Percentiles rank a stretch among this genome's conserved stretches.
Conservation (phyloP, 768 basidiomycete genomes). For the Dioszegia aurantiaca region DNA sequence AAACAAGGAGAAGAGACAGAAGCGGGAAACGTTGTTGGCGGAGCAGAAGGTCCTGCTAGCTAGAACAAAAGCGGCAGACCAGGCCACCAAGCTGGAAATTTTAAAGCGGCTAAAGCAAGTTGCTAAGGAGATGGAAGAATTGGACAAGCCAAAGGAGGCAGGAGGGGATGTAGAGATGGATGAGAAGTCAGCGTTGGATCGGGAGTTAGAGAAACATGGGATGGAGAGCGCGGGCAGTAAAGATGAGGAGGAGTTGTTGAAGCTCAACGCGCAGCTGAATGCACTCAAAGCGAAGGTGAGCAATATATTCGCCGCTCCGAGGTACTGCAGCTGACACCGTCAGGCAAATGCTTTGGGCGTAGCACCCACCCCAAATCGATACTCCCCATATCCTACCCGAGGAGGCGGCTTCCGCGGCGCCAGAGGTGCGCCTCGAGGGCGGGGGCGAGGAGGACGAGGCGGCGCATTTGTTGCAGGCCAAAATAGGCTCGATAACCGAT, state of each 20-base stretch:
- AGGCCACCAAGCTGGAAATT: slow-evolving; percentile 72
- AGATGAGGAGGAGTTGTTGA: slow-evolving; percentile 44
- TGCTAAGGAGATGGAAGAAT: slow-evolving; percentile 70
- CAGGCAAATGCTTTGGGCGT: slow-evolving; percentile 57
- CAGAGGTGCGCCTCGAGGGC: slow-evolving; percentile 44
- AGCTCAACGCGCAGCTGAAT: slow-evolving; percentile 33
- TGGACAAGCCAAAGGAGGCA: slow-evolving; percentile 47
- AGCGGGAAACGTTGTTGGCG: slow-evolving; percentile 66
- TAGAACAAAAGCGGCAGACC: slow-evolving; percentile 62
- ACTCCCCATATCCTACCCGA: slow-evolving; percentile 52
- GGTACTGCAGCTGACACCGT: slow-evolving; percentile 60
- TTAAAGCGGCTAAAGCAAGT: slow-evolving; percentile 72
- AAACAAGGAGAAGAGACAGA: slow-evolving; percentile 56
- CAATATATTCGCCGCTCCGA: too few relatives aligned
- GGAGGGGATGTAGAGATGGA: slow-evolving; percentile 29
- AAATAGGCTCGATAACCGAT: slow-evolving; percentile 87
- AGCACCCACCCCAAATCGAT: slow-evolving; percentile 51
- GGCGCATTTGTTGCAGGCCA: slow-evolving; percentile 56
- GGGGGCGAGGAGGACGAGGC: slow-evolving; percentile 62
- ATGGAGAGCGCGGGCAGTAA: slow-evolving; percentile 54
- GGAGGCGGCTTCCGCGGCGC: slow-evolving; percentile 57
- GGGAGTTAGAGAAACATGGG: slow-evolving; percentile 69
- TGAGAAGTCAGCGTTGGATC: slow-evolving; percentile 59
- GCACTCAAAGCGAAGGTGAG: slow-evolving; percentile 56
- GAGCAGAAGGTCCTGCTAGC: slow-evolving; percentile 86